Conservation (phyloP, 1,284 basidiomycete species). For the Exsudoporus floridanus region DNA sequence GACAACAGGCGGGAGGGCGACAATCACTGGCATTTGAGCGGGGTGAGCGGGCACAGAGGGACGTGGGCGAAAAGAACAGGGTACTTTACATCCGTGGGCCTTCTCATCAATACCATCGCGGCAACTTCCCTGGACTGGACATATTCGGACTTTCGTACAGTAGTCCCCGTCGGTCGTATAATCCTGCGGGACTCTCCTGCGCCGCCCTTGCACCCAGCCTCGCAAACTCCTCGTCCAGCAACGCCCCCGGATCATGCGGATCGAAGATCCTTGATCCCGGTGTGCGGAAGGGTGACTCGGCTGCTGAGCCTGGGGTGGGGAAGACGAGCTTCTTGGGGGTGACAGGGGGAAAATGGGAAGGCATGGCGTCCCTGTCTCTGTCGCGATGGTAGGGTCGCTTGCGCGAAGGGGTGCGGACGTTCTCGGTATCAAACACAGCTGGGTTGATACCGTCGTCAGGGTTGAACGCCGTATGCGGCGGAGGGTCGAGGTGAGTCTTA, state of each 20-base stretch:
- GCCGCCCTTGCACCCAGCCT: constrained; percentile 43
- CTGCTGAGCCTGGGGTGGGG: constrained; percentile 32
- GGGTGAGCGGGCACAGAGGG: too few relatives aligned
- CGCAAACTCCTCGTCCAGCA: constrained; percentile 66
- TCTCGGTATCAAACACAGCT: constrained; percentile 39
- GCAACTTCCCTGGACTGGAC: constrained; percentile 46
- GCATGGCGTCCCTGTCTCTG: constrained; percentile 26
- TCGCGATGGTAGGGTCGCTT: constrained; percentile 40
- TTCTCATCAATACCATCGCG: constrained; percentile 47
- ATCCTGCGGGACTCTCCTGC: constrained; percentile 56
- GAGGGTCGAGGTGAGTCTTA: constrained; percentile 62
- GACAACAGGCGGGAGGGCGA: neutral
- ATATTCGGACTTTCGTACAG: constrained; percentile 62
- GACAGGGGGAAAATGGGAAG: constrained; percentile 43
- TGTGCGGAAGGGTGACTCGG: constrained; percentile 58
- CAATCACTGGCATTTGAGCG: neutral
- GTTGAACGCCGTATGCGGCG: constrained; percentile 44
- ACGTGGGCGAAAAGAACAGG: too few relatives aligned
- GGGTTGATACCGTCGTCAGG: constrained; percentile 39
- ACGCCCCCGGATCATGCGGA: constrained; percentile 61
- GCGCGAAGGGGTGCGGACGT: constrained; percentile 54
- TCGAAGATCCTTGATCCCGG: constrained; percentile 57
- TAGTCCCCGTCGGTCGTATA: constrained; percentile 51
- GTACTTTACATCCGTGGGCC: neutral
- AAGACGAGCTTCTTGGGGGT: constrained; percentile 59